These are phyloP conservation scores for Sugiyamaella marilandica DNA, from an alignment of 805 yeast genomes.

Conservation along the genomic window DNA sequence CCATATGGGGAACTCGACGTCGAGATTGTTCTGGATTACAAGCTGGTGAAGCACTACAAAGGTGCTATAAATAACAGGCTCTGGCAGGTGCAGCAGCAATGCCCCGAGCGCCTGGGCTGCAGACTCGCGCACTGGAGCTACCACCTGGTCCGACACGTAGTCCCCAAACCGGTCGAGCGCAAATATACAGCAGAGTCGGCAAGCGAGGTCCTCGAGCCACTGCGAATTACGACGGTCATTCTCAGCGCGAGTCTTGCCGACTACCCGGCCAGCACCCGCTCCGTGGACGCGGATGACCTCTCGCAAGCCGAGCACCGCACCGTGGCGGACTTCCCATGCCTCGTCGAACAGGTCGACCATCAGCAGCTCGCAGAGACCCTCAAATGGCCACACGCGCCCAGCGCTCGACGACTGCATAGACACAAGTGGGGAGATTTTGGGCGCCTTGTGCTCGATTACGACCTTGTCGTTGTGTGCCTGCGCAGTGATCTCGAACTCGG, in stretches of 20 bases:
- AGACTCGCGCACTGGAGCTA: slow-evolving; percentile 96
- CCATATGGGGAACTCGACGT: slow-evolving; percentile 63
- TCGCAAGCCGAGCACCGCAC: slow-evolving; percentile 87
- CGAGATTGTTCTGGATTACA: slow-evolving; percentile 55
- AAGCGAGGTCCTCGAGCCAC: slow-evolving; percentile 82
- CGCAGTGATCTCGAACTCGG: slow-evolving; percentile 57
- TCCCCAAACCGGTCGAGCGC: slow-evolving; percentile 96
- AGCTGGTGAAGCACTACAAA: slow-evolving; percentile 63
- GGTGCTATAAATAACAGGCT: slow-evolving; percentile 52
- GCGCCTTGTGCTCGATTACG: slow-evolving; percentile 70
- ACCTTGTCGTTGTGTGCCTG: slow-evolving; percentile 77
- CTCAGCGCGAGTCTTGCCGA: slow-evolving; percentile 54
- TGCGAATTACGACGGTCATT: slow-evolving; percentile 61
- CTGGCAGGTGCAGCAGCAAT: slow-evolving; percentile 65
- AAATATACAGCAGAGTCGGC: slow-evolving; percentile 77
- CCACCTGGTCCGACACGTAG: slow-evolving; percentile 94
- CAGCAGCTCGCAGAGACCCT: slow-evolving; percentile 81
- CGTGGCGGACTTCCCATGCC: slow-evolving; percentile 93
- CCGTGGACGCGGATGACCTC: slow-evolving; percentile 84
- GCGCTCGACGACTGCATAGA: slow-evolving; percentile 68
- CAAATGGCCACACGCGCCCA: slow-evolving; percentile 87
- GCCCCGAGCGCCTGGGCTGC: slow-evolving; percentile 95
- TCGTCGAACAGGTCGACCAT: slow-evolving; percentile 77
- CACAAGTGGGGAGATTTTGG: slow-evolving; percentile 60
- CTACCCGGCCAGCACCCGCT: slow-evolving; percentile 73